These are phyloP conservation scores for Monosporascus sp. DNA, from an alignment of 2,329 filamentous ascomycete genomes.

Conservation along the genomic window DNA sequence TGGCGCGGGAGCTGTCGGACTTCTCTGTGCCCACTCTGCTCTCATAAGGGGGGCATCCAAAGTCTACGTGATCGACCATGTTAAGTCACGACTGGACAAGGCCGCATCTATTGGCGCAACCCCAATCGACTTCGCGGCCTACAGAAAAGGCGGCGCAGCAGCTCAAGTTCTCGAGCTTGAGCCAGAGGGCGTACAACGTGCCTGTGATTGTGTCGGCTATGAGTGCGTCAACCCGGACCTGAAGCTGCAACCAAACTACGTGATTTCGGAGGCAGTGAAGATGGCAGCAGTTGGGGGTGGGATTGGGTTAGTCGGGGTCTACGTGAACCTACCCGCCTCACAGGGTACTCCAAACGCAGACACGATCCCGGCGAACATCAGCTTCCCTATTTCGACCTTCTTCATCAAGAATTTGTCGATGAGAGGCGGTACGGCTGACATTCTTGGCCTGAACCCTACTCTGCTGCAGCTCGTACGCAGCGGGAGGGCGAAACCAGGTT, in stretches of 20 bases:
- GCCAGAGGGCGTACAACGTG: slow-evolving; percentile 4
- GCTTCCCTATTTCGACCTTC: no score
- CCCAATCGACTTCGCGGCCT: slow-evolving; percentile 50
- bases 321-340: slow-evolving; percentile 5
- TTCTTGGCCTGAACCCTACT: slow-evolving; percentile 4
- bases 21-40: slow-evolving; percentile 38
- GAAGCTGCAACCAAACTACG: background rate
- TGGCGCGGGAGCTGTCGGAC: slow-evolving; percentile 21
- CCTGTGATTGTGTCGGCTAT: slow-evolving; percentile 4
- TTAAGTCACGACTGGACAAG: slow-evolving; percentile 51
- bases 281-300: slow-evolving; percentile 14
- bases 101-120: slow-evolving; percentile 59
- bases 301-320: slow-evolving; percentile 18
- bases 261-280: slow-evolving; percentile 7
- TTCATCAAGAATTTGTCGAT: no score
- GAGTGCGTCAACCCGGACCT: slow-evolving; percentile 4
- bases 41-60: slow-evolving; percentile 48
- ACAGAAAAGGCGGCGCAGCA: slow-evolving; percentile 47
- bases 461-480: slow-evolving; percentile 20
- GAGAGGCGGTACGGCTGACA: no score
- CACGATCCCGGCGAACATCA: background rate
- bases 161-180: slow-evolving; percentile 41
- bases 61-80: slow-evolving; percentile 59
- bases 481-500: slow-evolving; percentile 21
- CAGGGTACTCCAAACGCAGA: slow-evolving; percentile 10